phyloP scores from a whole-genome alignment of 192 early-diverging fungal genomes.

The Oehlia diaphana region DNA sequence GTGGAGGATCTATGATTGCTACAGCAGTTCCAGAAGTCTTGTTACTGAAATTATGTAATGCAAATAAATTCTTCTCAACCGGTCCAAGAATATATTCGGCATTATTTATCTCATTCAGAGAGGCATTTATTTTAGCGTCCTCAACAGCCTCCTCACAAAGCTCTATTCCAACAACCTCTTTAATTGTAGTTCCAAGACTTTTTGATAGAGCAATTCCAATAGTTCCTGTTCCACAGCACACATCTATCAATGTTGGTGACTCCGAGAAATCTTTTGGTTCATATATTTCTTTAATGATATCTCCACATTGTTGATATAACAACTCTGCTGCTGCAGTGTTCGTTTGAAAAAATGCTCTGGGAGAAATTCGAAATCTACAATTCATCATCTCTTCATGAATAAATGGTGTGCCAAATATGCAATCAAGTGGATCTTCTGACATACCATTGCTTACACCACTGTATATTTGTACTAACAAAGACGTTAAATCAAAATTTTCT shows the following conservation, averaged over 20 bases:
- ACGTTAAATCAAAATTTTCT: slow-evolving; percentile 40
- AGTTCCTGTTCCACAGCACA: slow-evolving; percentile 86
- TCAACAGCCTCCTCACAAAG: slow-evolving; percentile 65
- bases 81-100: slow-evolving; percentile 57
- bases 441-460: slow-evolving; percentile 60
- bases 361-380: slow-evolving; percentile 65
- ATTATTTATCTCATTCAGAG: slow-evolving; percentile 56
- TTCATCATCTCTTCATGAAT: slow-evolving; percentile 69
- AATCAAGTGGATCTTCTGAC: slow-evolving; percentile 41
- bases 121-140: slow-evolving; percentile 72
- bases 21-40: slow-evolving; percentile 54
- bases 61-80: slow-evolving; percentile 58
- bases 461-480: slow-evolving; percentile 51
- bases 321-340: slow-evolving; percentile 71
- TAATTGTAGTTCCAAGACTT: slow-evolving; percentile 40
- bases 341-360: slow-evolving; percentile 78
- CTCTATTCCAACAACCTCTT: slow-evolving; percentile 74
- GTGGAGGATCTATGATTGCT: slow-evolving; percentile 77
- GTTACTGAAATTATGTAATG: slow-evolving; percentile 34
- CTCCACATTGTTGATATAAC: slow-evolving; percentile 54
- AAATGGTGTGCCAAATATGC: slow-evolving; percentile 53
- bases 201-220: slow-evolving; percentile 77
- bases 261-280: slow-evolving; percentile 26
- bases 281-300: slow-evolving; percentile 33
- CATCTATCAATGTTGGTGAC: slow-evolving; percentile 58